A percentile compares a stretch with the other conserved stretches of the same genome.
Evolutionary conservation across 768 basidiomycete genomes (phyloP).

Genomic region (Rhizopogon vesiculosus): DNA sequence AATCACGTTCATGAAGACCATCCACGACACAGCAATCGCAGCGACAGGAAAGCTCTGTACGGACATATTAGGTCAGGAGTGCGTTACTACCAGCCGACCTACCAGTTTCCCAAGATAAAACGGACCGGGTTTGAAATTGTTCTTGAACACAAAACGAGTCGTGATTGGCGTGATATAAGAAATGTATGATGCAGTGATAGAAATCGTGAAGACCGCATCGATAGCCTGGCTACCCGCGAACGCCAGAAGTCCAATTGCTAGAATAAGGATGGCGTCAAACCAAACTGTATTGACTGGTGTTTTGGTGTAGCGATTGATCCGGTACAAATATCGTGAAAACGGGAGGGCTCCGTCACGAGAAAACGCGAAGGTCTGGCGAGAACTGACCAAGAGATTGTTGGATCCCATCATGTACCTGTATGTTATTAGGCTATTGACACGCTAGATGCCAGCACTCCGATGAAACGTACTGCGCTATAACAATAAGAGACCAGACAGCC

Average conservation of each 20-base stretch:
- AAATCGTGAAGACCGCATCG: conserved; percentile 52
- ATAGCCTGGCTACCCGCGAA: conserved; percentile 59
- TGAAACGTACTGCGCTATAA: conserved; percentile 20
- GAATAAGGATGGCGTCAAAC: conserved; percentile 41
- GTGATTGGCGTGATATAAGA: conserved; percentile 54
- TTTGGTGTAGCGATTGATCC: conserved; percentile 45
- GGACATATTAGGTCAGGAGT: neutral
- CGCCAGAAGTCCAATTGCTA: conserved; percentile 51
- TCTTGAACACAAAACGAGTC: conserved; percentile 42
- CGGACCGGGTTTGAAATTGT: conserved; percentile 51
- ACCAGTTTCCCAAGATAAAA: conserved; percentile 40
- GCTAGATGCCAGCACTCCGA: neutral
- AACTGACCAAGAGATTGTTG: conserved; percentile 40
- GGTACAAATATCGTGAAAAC: conserved; percentile 55
- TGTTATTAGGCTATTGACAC: neutral
- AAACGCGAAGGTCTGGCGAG: conserved; percentile 69
- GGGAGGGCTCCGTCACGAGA: conserved; percentile 65
- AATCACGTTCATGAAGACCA: conserved; percentile 30
- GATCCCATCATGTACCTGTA: conserved; percentile 55
- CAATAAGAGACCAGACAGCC: conserved; percentile 32
- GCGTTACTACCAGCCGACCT: neutral
- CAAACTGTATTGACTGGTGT: conserved; percentile 57
- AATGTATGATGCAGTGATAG: conserved; percentile 41
- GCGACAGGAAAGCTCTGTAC: conserved; percentile 24
- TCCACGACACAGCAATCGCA: conserved; percentile 28